phyloP scores from a whole-genome alignment of 306 rosid species.

The Arachis hypogaea region DNA sequence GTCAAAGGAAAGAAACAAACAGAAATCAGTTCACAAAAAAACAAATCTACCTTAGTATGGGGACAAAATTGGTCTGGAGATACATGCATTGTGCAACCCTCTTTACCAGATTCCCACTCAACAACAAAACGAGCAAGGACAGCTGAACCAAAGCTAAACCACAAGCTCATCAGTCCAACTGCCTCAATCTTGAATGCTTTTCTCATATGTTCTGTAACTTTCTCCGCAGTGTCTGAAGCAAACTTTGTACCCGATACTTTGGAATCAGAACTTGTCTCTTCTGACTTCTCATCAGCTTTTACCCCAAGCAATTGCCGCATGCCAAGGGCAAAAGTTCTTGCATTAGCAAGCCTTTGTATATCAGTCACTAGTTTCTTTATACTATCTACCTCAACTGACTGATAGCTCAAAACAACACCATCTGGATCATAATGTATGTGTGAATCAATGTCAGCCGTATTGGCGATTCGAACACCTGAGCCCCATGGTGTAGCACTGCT shows the following conservation, averaged over 20 bases:
- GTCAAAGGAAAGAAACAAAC: constrained; percentile 26
- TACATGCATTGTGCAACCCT: constrained; percentile 99
- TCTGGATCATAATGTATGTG: constrained; percentile 95
- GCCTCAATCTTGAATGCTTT: constrained; percentile 96
- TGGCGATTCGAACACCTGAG: constrained; percentile 94
- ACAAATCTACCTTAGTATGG: constrained; percentile 82
- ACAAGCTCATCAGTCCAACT: constrained; percentile 93
- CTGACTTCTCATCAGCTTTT: constrained; percentile 77
- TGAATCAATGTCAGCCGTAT: constrained; percentile 92
- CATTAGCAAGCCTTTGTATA: constrained; percentile 92
- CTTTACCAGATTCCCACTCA: constrained; percentile 97
- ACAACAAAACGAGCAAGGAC: constrained; percentile 97
- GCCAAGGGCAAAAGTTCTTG: constrained; percentile 93
- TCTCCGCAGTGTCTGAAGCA: constrained; percentile 68
- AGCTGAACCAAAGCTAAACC: constrained; percentile 98
- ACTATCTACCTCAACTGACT: constrained; percentile 90
- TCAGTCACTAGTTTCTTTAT: constrained; percentile 90
- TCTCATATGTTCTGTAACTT: constrained; percentile 88
- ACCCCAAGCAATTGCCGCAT: constrained; percentile 92
- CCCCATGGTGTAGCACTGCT: constrained; percentile 85
- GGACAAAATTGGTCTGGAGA: constrained; percentile 99
- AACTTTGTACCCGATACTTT: constrained; percentile 66
- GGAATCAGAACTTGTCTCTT: constrained; percentile 68
- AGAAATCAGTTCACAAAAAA: constrained; percentile 30
- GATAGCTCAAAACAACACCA: constrained; percentile 95